A percentile compares a stretch with the other conserved stretches of the same genome.
Conservation (phyloP, 768 basidiomycete genomes). For the Cantharellus anzutake region DNA sequence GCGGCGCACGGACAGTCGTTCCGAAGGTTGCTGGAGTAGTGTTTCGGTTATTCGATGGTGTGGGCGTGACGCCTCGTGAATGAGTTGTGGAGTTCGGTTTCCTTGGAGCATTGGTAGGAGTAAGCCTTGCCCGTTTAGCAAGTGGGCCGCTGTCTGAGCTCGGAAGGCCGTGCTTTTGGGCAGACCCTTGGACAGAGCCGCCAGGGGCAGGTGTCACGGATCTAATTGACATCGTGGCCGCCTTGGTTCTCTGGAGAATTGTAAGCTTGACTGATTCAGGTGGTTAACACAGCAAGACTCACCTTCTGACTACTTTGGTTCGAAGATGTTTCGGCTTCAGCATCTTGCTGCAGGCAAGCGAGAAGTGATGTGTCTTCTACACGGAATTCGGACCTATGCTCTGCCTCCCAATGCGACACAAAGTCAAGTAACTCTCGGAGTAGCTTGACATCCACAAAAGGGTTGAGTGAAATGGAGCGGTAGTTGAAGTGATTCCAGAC, state of each 20-base stretch:
- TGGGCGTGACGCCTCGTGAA: not conserved
- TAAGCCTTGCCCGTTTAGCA: slow-evolving; percentile 1
- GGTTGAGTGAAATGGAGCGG: not conserved
- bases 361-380: slow-evolving; percentile 72
- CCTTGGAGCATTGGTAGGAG: not conserved
- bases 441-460: slow-evolving; percentile 23
- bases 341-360: slow-evolving; percentile 52
- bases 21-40: not conserved
- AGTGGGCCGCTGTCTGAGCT: not conserved
- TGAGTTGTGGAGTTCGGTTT: not conserved
- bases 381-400: slow-evolving; percentile 52
- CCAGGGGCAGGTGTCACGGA: not conserved
- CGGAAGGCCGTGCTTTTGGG: slow-evolving; percentile 12
- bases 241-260: not conserved
- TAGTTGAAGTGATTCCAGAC: slow-evolving; percentile 13
- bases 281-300: not conserved
- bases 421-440: slow-evolving; percentile 67
- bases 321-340: slow-evolving; percentile 25
- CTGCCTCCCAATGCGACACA: slow-evolving; percentile 76
- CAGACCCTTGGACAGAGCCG: not conserved
- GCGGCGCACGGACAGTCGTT: not conserved
- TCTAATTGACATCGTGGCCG: not conserved
- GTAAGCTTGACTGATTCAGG: not conserved
- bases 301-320: not conserved
- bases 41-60: not conserved